A percentile compares a stretch with the other conserved stretches of the same genome.
Evolutionary conservation across 306 rosid species (phyloP).

Genomic region (Medicago ruthenica): DNA sequence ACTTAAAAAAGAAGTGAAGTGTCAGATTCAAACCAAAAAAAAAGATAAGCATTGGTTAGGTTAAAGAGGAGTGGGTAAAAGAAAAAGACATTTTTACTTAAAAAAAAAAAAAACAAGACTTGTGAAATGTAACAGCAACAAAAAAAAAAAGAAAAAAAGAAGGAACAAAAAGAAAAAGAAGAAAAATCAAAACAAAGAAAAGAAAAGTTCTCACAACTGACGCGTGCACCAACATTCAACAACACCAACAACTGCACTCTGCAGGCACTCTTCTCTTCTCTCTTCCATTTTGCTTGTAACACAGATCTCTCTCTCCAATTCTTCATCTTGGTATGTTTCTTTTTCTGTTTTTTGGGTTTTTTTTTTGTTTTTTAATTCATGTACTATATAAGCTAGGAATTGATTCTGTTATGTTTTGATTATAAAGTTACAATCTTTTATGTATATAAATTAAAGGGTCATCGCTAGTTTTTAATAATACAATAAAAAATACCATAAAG

Average conservation of each 20-base stretch:
- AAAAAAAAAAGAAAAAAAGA: too few species aligned
- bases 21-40: too few species aligned
- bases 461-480: neutral
- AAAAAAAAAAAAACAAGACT: too few species aligned
- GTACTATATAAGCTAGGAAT: slow-evolving; percentile 2
- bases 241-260: slow-evolving; percentile 37
- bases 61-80: too few species aligned
- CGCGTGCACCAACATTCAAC: slow-evolving; percentile 43
- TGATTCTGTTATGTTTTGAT: slow-evolving; percentile 32
- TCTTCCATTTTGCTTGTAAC: neutral
- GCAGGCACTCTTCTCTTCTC: neutral
- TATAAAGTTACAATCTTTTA: slow-evolving; percentile 30
- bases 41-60: too few species aligned
- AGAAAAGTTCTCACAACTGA: slow-evolving; percentile 33
- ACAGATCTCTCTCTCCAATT: slow-evolving; percentile 33
- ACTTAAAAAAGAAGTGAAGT: too few species aligned
- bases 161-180: too few species aligned
- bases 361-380: neutral
- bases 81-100: too few species aligned
- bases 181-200: slow-evolving; percentile 3
- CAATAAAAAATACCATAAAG: neutral
- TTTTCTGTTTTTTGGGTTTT: neutral
- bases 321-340: slow-evolving; percentile 30
- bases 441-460: slow-evolving; percentile 7
- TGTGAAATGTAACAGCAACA: too few species aligned